Evolutionary conservation across 805 yeast genomes (phyloP).

Genomic region (Pichia manshurica): DNA sequence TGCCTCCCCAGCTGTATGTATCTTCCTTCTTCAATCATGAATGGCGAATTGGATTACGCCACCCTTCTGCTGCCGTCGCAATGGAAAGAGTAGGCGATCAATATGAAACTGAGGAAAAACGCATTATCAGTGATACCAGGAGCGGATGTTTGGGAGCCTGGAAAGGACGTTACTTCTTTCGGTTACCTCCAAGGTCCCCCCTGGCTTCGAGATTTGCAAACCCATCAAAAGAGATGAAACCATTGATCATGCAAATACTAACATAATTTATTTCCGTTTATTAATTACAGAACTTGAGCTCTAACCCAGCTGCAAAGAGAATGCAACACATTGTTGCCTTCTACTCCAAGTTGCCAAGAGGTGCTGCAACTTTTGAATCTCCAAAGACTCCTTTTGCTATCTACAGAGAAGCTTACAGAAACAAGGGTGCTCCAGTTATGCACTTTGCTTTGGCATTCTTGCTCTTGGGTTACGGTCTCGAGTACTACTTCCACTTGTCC

Average conservation of each 20-base stretch:
- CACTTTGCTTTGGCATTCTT: constrained; percentile 69
- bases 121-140: too few species aligned
- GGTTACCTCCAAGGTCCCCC: too few species aligned
- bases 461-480: constrained; percentile 80
- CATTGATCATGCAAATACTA: too few species aligned
- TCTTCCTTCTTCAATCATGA: too few species aligned
- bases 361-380: constrained; percentile 72
- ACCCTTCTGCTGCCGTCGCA: too few species aligned
- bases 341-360: constrained; percentile 95
- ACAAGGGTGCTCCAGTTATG: constrained; percentile 75
- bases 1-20: constrained; percentile 60
- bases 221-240: too few species aligned
- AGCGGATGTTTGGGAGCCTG: too few species aligned
- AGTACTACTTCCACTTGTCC: constrained; percentile 85
- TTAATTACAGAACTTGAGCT: constrained; percentile 61
- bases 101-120: too few species aligned
- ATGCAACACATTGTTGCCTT: constrained; percentile 91
- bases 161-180: too few species aligned
- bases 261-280: not conserved
- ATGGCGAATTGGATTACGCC: too few species aligned
- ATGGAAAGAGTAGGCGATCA: too few species aligned
- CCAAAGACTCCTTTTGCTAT: constrained; percentile 64
- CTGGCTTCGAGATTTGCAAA: too few species aligned
- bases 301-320: constrained; percentile 95
- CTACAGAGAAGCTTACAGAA: constrained; percentile 82